These are phyloP conservation scores for Penicillium salamii DNA, from an alignment of 495 filamentous ascomycete genomes.

Conservation along the genomic window DNA sequence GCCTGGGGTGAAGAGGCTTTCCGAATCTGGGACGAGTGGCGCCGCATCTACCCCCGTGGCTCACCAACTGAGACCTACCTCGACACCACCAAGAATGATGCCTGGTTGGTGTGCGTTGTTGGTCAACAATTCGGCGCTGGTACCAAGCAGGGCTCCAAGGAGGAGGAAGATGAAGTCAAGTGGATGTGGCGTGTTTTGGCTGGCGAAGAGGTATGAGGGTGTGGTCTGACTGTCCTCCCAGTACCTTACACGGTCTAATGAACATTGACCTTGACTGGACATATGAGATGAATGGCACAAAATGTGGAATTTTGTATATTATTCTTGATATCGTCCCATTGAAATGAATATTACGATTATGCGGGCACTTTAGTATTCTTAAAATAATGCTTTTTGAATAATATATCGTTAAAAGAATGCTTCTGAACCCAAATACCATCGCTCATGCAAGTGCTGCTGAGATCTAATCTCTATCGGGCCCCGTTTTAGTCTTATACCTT, in stretches of 20 bases:
- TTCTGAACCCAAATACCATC: slow-evolving; percentile 4
- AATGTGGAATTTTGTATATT: slow-evolving; percentile 26
- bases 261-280: not conserved
- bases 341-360: slow-evolving; percentile 14
- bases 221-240: slow-evolving; percentile 8
- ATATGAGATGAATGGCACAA: slow-evolving; percentile 18
- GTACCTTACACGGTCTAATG: not conserved
- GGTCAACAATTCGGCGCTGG: slow-evolving; percentile 70
- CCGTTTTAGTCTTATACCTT: slow-evolving; percentile 21
- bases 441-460: not conserved
- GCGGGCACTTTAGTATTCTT: slow-evolving; percentile 4
- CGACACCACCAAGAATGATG: slow-evolving; percentile 59
- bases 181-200: slow-evolving; percentile 44
- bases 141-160: slow-evolving; percentile 37
- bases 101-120: slow-evolving; percentile 89
- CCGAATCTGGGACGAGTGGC: slow-evolving; percentile 93
- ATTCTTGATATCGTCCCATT: slow-evolving; percentile 19
- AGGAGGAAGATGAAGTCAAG: slow-evolving; percentile 43
- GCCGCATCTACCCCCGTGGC: slow-evolving; percentile 69
- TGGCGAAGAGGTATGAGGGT: slow-evolving; percentile 18
- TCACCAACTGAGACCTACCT: slow-evolving; percentile 68
- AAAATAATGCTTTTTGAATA: slow-evolving; percentile 4
- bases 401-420: slow-evolving; percentile 10
- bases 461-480: not conserved
- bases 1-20: slow-evolving; percentile 97